A percentile compares a stretch with the other conserved stretches of the same genome.
phyloP scores from a whole-genome alignment of 495 filamentous ascomycete species.

The Penicillium cataractarum region DNA sequence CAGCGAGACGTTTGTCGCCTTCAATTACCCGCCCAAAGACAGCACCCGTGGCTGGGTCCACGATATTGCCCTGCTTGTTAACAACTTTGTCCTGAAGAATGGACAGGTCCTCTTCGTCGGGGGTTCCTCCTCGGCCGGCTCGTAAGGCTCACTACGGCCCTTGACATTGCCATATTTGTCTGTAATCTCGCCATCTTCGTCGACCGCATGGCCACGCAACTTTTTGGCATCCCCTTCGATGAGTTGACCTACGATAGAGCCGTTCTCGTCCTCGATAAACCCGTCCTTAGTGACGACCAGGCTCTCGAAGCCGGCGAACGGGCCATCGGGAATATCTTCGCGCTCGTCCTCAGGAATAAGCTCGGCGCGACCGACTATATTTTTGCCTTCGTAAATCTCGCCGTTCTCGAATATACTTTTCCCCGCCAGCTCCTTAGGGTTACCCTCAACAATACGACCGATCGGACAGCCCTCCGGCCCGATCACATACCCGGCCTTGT shows the following conservation, averaged over 20 bases:
- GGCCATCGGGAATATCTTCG: constrained; percentile 66
- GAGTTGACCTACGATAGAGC: constrained; percentile 70
- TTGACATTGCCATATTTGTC: constrained; percentile 80
- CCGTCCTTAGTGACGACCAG: constrained; percentile 70
- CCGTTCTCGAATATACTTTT: constrained; percentile 73
- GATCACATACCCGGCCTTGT: constrained; percentile 80
- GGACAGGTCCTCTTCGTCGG: constrained; percentile 61
- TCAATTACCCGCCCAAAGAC: constrained; percentile 77
- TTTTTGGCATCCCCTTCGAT: constrained; percentile 76
- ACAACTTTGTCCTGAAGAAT: constrained; percentile 78
- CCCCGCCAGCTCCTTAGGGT: constrained; percentile 66
- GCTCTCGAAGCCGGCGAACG: constrained; percentile 75
- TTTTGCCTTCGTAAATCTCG: constrained; percentile 72
- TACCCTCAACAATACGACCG: constrained; percentile 69
- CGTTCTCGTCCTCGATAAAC: constrained; percentile 69
- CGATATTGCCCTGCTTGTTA: constrained; percentile 84
- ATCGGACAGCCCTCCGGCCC: constrained; percentile 69
- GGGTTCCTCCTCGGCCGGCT: constrained; percentile 57
- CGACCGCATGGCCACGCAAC: constrained; percentile 74
- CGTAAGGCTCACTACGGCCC: constrained; percentile 73
- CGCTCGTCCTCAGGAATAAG: constrained; percentile 73
- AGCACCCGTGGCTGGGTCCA: constrained; percentile 67
- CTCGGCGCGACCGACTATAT: constrained; percentile 74
- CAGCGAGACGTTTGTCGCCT: constrained; percentile 73
- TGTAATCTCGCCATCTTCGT: constrained; percentile 82